Conservation (phyloP, 192 early-diverging fungal species). For the Obelidium mucronatum region DNA sequence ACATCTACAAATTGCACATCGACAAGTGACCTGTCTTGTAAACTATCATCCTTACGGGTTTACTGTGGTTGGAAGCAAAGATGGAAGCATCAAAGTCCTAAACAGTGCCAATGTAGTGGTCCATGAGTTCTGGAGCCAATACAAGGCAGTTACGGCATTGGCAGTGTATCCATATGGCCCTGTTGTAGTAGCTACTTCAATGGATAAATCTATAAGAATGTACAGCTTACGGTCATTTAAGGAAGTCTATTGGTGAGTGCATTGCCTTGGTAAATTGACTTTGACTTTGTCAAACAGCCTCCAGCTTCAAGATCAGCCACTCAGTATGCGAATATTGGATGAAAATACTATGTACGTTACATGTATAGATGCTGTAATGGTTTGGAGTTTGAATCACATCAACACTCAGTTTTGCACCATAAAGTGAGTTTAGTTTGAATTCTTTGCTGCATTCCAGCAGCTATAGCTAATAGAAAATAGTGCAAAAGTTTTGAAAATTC, state of each 20-base stretch:
- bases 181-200: conserved; percentile 46
- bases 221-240: conserved; percentile 55
- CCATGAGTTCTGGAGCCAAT: conserved; percentile 57
- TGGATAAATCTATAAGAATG: conserved; percentile 57
- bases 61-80: conserved; percentile 52
- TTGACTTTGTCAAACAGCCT: conserved; percentile 35
- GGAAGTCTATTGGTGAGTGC: conserved; percentile 57
- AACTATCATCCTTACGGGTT: conserved; percentile 54
- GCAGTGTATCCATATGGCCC: conserved; percentile 49
- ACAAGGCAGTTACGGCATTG: conserved; percentile 51
- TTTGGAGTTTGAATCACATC: conserved; percentile 60
- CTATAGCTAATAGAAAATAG: conserved; percentile 30
- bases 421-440: too few relatives aligned
- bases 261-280: neutral
- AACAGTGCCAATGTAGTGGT: conserved; percentile 50
- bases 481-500: conserved; percentile 36
- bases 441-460: too few relatives aligned
- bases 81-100: conserved; percentile 56
- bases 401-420: conserved; percentile 54
- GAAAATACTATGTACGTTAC: conserved; percentile 47
- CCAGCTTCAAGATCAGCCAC: conserved; percentile 49
- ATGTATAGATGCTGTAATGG: conserved; percentile 37
- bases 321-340: conserved; percentile 51
- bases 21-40: conserved; percentile 49
- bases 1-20: conserved; percentile 37